phyloP scores from a whole-genome alignment of 164 flowering plant species.

The Santalum album region DNA sequence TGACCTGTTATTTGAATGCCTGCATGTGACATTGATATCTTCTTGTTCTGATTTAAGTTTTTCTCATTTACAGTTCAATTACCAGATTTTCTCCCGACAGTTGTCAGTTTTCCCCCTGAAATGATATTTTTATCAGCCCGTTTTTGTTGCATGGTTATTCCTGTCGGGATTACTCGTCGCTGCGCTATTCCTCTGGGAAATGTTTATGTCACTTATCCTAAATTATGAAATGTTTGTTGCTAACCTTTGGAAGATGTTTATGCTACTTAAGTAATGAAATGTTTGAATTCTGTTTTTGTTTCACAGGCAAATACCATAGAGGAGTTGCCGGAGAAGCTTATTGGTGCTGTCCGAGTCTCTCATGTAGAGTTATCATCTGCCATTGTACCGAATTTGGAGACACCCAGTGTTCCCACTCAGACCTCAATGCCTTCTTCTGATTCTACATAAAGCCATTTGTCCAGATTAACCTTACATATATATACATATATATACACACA shows the following conservation, averaged over 20 bases:
- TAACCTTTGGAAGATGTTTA: not conserved
- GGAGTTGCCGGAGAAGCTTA: constrained; percentile 87
- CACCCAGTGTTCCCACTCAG: constrained; percentile 24
- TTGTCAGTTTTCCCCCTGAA: too few species aligned
- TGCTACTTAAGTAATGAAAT: not conserved
- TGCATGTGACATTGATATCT: too few species aligned
- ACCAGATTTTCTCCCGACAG: too few species aligned
- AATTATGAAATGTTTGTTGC: not conserved
- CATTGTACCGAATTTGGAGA: constrained; percentile 57
- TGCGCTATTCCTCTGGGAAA: too few species aligned
- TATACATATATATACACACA: too few species aligned
- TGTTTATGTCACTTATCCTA: not conserved
- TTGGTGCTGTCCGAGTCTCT: constrained; percentile 89
- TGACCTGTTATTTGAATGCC: too few species aligned
- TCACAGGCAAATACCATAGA: constrained; percentile 72
- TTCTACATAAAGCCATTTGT: constrained; percentile 14
- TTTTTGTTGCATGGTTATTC: too few species aligned
- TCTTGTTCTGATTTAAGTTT: too few species aligned
- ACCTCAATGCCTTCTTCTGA: constrained; percentile 7
- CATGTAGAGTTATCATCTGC: constrained; percentile 89
- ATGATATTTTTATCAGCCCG: too few species aligned
- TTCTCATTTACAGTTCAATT: too few species aligned
- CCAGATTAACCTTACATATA: too few species aligned
- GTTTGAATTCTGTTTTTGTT: not conserved
- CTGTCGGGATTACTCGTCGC: too few species aligned